Base-by-base conservation (phyloP, 2,329 filamentous ascomycete genomes). In the Trichoderma sp. region DNA sequence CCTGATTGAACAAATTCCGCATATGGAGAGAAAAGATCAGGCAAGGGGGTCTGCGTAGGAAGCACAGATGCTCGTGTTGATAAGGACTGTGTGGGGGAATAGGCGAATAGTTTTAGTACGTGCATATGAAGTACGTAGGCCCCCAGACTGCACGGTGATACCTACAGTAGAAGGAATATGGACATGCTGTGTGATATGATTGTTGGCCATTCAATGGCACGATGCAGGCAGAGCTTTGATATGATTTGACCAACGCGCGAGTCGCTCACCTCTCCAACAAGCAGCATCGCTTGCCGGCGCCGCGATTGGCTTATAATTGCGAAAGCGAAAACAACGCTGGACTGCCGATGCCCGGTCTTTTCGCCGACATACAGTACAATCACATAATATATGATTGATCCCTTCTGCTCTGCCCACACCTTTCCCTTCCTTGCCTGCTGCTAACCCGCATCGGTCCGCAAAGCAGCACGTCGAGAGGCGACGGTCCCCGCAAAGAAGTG, bases 301-400 rank as follows among this genome's bases (percentile, higher is more conserved):
- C 60, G 56, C 65, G 68, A 71, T 61, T 66, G 66, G 67, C 62
- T 29, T 40, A 43, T 43, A 60, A 43, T n/a, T 19, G 31, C 47
- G 21, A 49, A 13, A 5, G 13, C 10, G 21, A 29, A 55, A 64
- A 31, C 61, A 64, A 24, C 21, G 19, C 33, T 21, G 31, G 7
- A 19, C 37, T 19, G 37, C 37, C 37, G 5, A 40, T 40, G 33
- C 19, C 37, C 19, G 40, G 5, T n/a, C 40, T n/a, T 43, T n/a
- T n/a, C 19, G 19, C 40, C 40, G 40, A 43, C n/a, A 43, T 43
- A n/a, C 52, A 37, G n/a, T 43, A n/a, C 52, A 37, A 63, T 31
- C 21, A 35, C 62, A 40, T 67, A 35, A 8, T 8, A 33, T 33
- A 33, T 40, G 37, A 53, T 59, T 67, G 49, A 49, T 49, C 21